Evolutionary conservation across 2,329 filamentous ascomycete species (phyloP).

Genomic region (Trichoderma sp.): DNA sequence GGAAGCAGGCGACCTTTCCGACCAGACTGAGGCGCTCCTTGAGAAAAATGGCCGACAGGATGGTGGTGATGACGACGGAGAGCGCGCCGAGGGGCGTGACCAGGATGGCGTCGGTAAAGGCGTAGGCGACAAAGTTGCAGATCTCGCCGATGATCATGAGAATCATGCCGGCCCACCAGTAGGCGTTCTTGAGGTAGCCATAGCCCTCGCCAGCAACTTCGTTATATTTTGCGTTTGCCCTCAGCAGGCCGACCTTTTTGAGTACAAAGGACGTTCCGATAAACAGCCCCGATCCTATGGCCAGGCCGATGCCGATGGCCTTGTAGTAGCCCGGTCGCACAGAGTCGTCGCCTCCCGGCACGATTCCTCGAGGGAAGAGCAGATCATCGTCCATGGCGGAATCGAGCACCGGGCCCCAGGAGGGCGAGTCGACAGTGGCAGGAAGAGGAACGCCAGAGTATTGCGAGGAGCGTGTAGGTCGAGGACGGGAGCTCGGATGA

Average conservation of each 20-base stretch:
- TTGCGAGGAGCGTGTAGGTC: not conserved
- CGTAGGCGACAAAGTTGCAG: slow-evolving; percentile 96
- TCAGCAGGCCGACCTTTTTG: slow-evolving; percentile 89
- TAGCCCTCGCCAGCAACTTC: slow-evolving; percentile 96
- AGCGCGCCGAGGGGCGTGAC: slow-evolving; percentile 91
- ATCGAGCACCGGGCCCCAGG: not conserved
- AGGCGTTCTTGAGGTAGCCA: slow-evolving; percentile 91
- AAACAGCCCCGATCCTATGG: slow-evolving; percentile 84
- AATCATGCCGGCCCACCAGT: slow-evolving; percentile 95
- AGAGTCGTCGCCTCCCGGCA: slow-evolving; percentile 25
- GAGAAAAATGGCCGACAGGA: slow-evolving; percentile 90
- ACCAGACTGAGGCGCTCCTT: slow-evolving; percentile 95
- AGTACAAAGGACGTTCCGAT: slow-evolving; percentile 95
- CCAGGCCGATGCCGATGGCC: slow-evolving; percentile 80
- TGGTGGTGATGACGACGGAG: slow-evolving; percentile 87
- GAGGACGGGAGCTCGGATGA: not conserved
- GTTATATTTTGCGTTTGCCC: slow-evolving; percentile 93
- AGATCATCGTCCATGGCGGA: slow-evolving; percentile 27
- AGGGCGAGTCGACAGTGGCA: slow-evolving; percentile 4
- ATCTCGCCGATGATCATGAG: slow-evolving; percentile 97
- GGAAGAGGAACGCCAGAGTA: not conserved
- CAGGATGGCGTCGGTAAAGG: slow-evolving; percentile 93
- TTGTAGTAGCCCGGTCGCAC: slow-evolving; percentile 67
- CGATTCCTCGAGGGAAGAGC: slow-evolving; percentile 25
- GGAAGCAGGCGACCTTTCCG: slow-evolving; percentile 92